A percentile compares a stretch with the other conserved stretches of the same genome.
These are phyloP conservation scores for Sorghum bicolor DNA, from an alignment of 176 grass and related monocot species.

Conservation along the genomic window DNA sequence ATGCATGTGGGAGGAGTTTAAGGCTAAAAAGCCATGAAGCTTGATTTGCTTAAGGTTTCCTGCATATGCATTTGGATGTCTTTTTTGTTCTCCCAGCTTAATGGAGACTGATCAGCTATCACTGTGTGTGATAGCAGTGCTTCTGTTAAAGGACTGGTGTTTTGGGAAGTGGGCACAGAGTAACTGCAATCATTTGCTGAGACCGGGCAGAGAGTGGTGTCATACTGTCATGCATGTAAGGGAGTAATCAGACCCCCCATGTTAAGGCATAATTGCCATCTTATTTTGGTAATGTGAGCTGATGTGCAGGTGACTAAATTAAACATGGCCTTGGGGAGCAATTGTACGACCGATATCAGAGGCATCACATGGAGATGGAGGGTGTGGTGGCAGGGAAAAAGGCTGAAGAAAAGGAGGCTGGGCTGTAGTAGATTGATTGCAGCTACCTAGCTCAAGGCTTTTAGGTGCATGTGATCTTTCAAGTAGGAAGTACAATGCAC, in stretches of 20 bases:
- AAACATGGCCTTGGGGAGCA: slow-evolving; percentile 34
- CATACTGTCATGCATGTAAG: background rate
- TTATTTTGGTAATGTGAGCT: slow-evolving; percentile 20
- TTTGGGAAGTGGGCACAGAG: background rate
- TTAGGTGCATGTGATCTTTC: slow-evolving; percentile 42
- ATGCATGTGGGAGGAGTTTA: slow-evolving; percentile 18
- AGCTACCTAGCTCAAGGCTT: slow-evolving; percentile 32
- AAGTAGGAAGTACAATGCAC: slow-evolving; percentile 12
- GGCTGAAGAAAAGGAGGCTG: background rate
- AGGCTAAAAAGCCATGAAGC: background rate
- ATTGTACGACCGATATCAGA: slow-evolving; percentile 31
- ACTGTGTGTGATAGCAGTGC: background rate
- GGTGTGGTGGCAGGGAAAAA: slow-evolving; percentile 26
- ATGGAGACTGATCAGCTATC: background rate
- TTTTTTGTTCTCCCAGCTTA: background rate
- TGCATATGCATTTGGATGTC: background rate
- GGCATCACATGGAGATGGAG: slow-evolving; percentile 48
- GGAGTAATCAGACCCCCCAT: slow-evolving; percentile 1
- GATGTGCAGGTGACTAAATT: slow-evolving; percentile 7
- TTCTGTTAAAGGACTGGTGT: background rate
- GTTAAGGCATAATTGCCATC: slow-evolving; percentile 31
- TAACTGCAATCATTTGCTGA: slow-evolving; percentile 21
- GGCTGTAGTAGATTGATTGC: background rate
- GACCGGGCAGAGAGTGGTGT: background rate
- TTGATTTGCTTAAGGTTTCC: background rate